Base-by-base conservation (phyloP, 1,284 basidiomycete species). In the Leucoagaricus sp. region DNA sequence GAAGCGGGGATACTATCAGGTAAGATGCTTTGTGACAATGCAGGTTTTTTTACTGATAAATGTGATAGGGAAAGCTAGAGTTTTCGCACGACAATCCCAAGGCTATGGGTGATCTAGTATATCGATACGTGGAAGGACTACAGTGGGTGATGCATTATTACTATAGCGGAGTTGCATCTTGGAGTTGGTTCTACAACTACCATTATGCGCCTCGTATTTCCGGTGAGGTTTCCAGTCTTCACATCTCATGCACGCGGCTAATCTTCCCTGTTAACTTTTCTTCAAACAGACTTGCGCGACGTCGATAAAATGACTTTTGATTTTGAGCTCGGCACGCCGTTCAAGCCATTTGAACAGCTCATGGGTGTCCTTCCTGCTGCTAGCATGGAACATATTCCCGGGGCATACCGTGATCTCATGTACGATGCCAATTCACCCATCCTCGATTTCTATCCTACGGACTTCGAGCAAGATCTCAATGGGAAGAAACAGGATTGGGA, bases 71-170 rank as follows among this genome's bases (percentile, higher is more conserved):
- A 26, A 98, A 98, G 74, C 74, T 98, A 53, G 85, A 89, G 58
- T 87, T 97, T 61, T 85, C 86, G 23, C 91, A 84, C 61, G 80
- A 89, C 62, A 72, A 90, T 63, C 82, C 84, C 2, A 76, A 87
- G 64, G 77, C 84, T 54, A 83, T 94, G 77, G 76, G 78, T 50
- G 80, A 81, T 48, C 75, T 98, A 53, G 77, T 85, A 9, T 94
- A 82, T 66, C 84, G 87, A 60, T 99, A 98, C 71, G 83, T 94
- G 36, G 94, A 99, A 70, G 97, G 96, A 0, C 75, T 99, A 60
- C 97, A 99, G 70, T 99, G 96, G 97, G 94, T 99, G 29, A 90
- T 99, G 86, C 91, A 95, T 70, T 99, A 99, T 74, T 99, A 99
- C 72, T 98, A 98, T 74, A 87, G 91, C 62, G 96, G 96, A 33